Evolutionary conservation across 2,329 filamentous ascomycete species (phyloP), one percentile per base, ranked within the genome.

Genomic region (Rutstroemia sp.): DNA sequence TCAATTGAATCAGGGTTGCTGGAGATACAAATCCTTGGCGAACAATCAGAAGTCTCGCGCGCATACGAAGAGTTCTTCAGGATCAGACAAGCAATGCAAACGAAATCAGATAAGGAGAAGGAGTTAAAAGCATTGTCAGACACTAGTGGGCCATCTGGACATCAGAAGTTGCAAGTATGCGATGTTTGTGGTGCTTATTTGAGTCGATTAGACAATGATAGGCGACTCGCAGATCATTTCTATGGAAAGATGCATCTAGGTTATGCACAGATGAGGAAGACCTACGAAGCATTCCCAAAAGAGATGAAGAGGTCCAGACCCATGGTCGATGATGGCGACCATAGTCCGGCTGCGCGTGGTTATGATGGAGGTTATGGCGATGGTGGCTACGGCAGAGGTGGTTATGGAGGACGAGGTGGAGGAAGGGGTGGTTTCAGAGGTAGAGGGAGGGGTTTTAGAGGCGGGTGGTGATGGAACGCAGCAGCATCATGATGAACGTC

Each of bases 241-340:
- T 97, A 96, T 72, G 94, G 94, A 21, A 99, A 99, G 78, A 99
- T 99, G 94, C 94, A 99, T 70, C 75, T 99, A 57, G 94, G 94
- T 0, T 99, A 97, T 71, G 94, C 94, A 16, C 90, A 96, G 74
- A 99, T 99, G 94, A 84, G 94, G 66, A 95, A 94, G 78, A 94
- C 91, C 3, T 91, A 83, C 67, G 91, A 96, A 56, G 77, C 81
- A n/a, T 83, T 99, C 61, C 87, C 87, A 52, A 91, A 91, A 72
- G 91, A 96, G 70, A 79, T 96, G 72, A 88, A 90, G 69, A 77
- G 88, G 27, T 77, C 79, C 49, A 81, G 83, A 42, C 83, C 82
- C 18, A 74, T 76, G 19, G 78, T 82, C 64, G 70, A 72, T 45
- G 76, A 76, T 50, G 80, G 80, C 25, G 79, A 79, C 61, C 71